These are phyloP conservation scores for Maudiozyma bulderi DNA, from an alignment of 805 yeast species.

Conservation along the genomic window DNA sequence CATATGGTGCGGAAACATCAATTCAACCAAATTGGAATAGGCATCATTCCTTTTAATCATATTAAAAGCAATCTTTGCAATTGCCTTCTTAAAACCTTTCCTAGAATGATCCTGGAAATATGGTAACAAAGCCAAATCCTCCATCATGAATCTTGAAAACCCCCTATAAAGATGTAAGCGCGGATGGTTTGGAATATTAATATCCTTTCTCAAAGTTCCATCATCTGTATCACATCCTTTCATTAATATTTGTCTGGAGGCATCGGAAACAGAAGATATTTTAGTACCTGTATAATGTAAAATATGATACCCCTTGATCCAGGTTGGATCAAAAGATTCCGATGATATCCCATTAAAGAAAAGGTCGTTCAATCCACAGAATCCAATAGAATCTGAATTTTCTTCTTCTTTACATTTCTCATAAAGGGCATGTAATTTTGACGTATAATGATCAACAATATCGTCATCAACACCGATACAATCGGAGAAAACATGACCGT, in stretches of 20 bases:
- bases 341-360: conserved; percentile 28
- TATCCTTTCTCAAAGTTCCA: conserved; percentile 56
- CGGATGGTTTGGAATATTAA: conserved; percentile 46
- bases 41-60: conserved; percentile 61
- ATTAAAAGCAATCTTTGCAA: conserved; percentile 48
- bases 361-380: conserved; percentile 34
- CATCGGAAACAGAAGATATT: conserved; percentile 31
- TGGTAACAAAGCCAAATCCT: conserved; percentile 41
- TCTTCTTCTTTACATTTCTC: conserved; percentile 27
- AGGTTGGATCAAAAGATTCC: conserved; percentile 19
- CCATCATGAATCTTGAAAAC: conserved; percentile 49
- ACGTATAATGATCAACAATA: conserved; percentile 41
- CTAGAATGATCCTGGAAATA: conserved; percentile 33
- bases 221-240: conserved; percentile 43
- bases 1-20: conserved; percentile 49
- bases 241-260: conserved; percentile 34
- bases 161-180: conserved; percentile 46
- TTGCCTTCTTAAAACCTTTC: conserved; percentile 41
- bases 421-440: conserved; percentile 36
- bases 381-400: conserved; percentile 29
- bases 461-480: conserved; percentile 54
- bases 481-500: conserved; percentile 58
- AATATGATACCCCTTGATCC: conserved; percentile 25
- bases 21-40: conserved; percentile 51
- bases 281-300: conserved; percentile 33